Evolutionary conservation across 352 stramenopile genomes (phyloP), one percentile per base, ranked within the genome.

Genomic region (Phytopythium ostracodes): DNA sequence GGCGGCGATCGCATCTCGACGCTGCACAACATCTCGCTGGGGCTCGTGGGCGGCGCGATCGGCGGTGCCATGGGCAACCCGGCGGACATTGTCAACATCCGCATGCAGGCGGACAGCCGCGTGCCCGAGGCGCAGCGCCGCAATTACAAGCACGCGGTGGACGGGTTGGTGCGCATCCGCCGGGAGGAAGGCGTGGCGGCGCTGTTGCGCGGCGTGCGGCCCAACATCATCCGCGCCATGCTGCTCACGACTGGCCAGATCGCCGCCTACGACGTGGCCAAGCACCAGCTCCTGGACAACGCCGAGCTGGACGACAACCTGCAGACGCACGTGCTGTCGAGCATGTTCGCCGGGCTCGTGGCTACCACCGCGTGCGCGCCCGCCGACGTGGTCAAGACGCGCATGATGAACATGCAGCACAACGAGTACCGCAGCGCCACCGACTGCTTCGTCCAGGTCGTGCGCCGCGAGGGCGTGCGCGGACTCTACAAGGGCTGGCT

Each of bases 141-240:
- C 60, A 91, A 92, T 68, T 94, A 94, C 75, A 85, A 86, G 66
- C 82, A 94, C 68, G 82, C 84, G 10, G 60, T 94, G 36, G 82
- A 92, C 57, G 84, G 84, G 14, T 68, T 94, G 9, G 22, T 87
- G 18, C 81, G 84, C 20, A 72, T 94, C 31, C 72, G 77, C 33
- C 68, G 74, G 17, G 84, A 94, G 49, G 84, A 94, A 70, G 84
- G 84, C 65, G 57, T 83, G 2, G 60, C 56, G 7, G 81, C 79
- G 35, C 68, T 94, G 25, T 60, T 94, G 75, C 77, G 82, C 36
- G 82, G 84, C 35, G 81, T 94, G 56, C 78, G 82, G 15, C 84
- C 84, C 54, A 94, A 94, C 56, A 81, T 94, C 75, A 94, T 94
- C 58, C 84, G 84, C 38, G 84, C 84, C 11, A 92, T 92, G 84